These are phyloP conservation scores for Salix suchowensis DNA, from an alignment of 345 rosid genomes.

Conservation along the genomic window DNA sequence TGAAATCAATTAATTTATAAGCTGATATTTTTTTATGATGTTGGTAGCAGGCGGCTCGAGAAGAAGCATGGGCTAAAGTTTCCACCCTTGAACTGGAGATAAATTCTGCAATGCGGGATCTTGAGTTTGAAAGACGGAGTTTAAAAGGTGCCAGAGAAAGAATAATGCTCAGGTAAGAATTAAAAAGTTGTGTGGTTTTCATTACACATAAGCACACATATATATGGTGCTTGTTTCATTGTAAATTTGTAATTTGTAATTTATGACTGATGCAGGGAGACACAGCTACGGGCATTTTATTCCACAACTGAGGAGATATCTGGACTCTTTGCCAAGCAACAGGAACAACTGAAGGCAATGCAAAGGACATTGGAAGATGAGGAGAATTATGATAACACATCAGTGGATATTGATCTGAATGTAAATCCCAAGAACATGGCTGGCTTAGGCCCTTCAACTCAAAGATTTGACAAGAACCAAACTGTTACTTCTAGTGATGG, in stretches of 20 bases:
- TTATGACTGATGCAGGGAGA: constrained; percentile 58
- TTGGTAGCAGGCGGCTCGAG: constrained; percentile 98
- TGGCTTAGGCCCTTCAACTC: constrained; percentile 50
- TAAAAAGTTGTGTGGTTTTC: neutral
- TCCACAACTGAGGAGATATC: constrained; percentile 90
- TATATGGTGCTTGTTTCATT: neutral
- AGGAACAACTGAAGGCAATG: constrained; percentile 94
- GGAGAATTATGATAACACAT: constrained; percentile 76
- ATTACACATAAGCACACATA: neutral
- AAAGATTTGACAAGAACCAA: constrained; percentile 35
- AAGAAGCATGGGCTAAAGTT: constrained; percentile 96
- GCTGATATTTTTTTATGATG: constrained; percentile 60
- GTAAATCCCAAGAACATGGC: constrained; percentile 23
- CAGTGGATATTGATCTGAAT: constrained; percentile 61
- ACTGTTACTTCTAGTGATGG: constrained; percentile 51
- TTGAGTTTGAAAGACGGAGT: constrained; percentile 86
- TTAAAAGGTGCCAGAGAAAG: constrained; percentile 96
- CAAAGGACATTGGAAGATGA: constrained; percentile 88
- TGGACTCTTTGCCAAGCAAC: constrained; percentile 73
- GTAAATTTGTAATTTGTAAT: neutral
- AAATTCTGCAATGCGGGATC: constrained; percentile 70
- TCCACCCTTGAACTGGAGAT: constrained; percentile 85
- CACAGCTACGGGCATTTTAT: constrained; percentile 89
- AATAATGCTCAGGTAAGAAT: constrained; percentile 88
- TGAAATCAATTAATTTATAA: constrained; percentile 22